These are phyloP conservation scores for Calonectria henricotiae DNA, from an alignment of 2,329 filamentous ascomycete species.

Conservation along the genomic window DNA sequence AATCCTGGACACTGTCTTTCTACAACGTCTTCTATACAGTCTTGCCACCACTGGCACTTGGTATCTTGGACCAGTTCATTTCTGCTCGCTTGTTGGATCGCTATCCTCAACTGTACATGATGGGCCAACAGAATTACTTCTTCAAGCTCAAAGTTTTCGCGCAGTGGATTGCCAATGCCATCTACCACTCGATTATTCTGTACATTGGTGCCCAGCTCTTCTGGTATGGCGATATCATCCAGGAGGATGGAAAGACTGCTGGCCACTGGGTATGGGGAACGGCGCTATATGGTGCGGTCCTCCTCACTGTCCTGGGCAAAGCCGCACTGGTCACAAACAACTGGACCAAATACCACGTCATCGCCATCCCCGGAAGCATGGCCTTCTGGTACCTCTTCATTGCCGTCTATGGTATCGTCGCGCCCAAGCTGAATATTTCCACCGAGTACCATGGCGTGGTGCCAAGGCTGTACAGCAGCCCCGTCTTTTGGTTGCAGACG, in stretches of 20 bases:
- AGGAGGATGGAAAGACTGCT: conserved; percentile 84
- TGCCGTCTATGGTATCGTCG: conserved; percentile 88
- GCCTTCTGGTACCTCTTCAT: conserved; percentile 93
- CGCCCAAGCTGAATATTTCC: conserved; percentile 86
- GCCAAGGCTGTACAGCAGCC: conserved; percentile 83
- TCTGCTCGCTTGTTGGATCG: conserved; percentile 93
- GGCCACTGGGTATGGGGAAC: conserved; percentile 99
- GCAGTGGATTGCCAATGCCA: conserved; percentile 93
- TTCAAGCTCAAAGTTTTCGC: conserved; percentile 95
- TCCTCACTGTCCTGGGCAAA: conserved; percentile 94
- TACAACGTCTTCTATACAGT: conserved; percentile 99
- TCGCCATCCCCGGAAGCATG: conserved; percentile 96
- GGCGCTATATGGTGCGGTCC: conserved; percentile 92
- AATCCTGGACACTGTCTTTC: conserved; percentile 99
- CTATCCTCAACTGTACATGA: conserved; percentile 94
- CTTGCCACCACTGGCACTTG: conserved; percentile 91
- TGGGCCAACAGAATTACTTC: conserved; percentile 93
- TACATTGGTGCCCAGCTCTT: conserved; percentile 89
- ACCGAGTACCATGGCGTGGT: conserved; percentile 90
- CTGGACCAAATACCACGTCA: conserved; percentile 98
- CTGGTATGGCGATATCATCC: conserved; percentile 85
- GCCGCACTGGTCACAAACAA: conserved; percentile 95
- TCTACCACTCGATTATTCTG: conserved; percentile 95
- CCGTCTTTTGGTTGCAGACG: conserved; percentile 94
- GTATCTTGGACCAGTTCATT: conserved; percentile 98